Conservation (phyloP, 768 basidiomycete genomes). For the Rubroboletus pulcherrimus region DNA sequence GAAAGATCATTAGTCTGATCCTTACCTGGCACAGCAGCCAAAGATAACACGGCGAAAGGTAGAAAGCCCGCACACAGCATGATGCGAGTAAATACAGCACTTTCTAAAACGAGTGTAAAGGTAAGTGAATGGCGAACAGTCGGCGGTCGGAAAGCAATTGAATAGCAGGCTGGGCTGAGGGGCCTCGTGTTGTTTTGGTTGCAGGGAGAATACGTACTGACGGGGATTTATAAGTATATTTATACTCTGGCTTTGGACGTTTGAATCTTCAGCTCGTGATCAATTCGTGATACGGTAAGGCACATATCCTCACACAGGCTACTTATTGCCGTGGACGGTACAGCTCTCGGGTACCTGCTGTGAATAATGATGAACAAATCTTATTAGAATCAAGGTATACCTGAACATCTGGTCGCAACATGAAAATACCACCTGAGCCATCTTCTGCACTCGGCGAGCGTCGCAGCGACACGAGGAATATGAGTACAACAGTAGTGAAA, state of each 20-base stretch:
- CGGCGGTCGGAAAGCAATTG: background rate
- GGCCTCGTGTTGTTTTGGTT: background rate
- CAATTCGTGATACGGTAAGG: background rate
- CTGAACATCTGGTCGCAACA: no score
- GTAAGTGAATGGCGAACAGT: background rate
- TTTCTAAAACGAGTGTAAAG: background rate
- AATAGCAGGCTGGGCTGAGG: background rate
- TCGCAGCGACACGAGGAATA: no score
- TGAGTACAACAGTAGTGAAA: no score
- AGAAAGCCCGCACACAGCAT: slow-evolving; percentile 1
- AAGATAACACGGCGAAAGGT: background rate
- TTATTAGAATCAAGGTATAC: no score
- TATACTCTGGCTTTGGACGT: background rate
- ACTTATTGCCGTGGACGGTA: no score
- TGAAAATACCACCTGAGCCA: no score
- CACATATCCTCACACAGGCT: background rate
- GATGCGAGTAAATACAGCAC: background rate
- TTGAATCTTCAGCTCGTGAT: background rate
- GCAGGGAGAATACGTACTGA: background rate
- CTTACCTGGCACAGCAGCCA: slow-evolving; percentile 3
- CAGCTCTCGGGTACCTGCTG: no score
- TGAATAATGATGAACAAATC: no score
- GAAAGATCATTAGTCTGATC: background rate
- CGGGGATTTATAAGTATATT: no score
- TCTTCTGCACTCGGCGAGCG: no score